phyloP scores from a whole-genome alignment of 2,329 filamentous ascomycete species.

The Pestalotiopsis sp. region DNA sequence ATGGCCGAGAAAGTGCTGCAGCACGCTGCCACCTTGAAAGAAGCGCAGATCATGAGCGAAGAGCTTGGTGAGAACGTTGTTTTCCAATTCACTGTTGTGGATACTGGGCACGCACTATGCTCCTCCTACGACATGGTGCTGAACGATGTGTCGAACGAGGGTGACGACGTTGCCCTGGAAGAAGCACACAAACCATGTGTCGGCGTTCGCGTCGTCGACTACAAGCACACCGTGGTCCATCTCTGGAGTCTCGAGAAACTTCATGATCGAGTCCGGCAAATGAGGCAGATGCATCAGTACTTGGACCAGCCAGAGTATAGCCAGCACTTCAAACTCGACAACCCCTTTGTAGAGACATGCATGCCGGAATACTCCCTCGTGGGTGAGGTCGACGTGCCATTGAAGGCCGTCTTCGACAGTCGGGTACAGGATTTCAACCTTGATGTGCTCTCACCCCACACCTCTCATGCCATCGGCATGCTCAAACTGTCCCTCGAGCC shows the following conservation, averaged over 20 bases:
- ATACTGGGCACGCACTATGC: constrained; percentile 82
- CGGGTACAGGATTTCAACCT: constrained; percentile 92
- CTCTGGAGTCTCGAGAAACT: constrained; percentile 96
- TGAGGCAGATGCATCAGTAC: constrained; percentile 97
- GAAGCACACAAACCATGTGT: constrained; percentile 86
- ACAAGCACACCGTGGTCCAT: constrained; percentile 81
- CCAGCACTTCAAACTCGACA: constrained; percentile 88
- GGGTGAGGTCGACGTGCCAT: constrained; percentile 88
- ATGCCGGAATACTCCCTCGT: constrained; percentile 92
- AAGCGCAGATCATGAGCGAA: constrained; percentile 97
- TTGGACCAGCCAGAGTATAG: constrained; percentile 93
- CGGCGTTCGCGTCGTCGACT: constrained; percentile 87
- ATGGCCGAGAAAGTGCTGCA: constrained; percentile 94
- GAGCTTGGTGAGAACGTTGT: constrained; percentile 90
- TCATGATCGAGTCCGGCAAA: constrained; percentile 80
- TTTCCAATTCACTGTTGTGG: constrained; percentile 93
- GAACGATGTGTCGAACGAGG: constrained; percentile 85
- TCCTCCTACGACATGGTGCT: constrained; percentile 97
- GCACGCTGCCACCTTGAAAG: constrained; percentile 84
- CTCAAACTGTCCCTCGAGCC: constrained; percentile 90
- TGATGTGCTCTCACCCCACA: constrained; percentile 91
- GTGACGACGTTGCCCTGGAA: constrained; percentile 79
- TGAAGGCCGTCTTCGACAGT: constrained; percentile 91
- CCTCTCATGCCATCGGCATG: constrained; percentile 85
- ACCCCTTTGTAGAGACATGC: constrained; percentile 88